A percentile compares a stretch with the other conserved stretches of the same genome.
These are phyloP conservation scores for Nakaseomyces nivariensis DNA, from an alignment of 1,139 yeast genomes.

Conservation along the genomic window DNA sequence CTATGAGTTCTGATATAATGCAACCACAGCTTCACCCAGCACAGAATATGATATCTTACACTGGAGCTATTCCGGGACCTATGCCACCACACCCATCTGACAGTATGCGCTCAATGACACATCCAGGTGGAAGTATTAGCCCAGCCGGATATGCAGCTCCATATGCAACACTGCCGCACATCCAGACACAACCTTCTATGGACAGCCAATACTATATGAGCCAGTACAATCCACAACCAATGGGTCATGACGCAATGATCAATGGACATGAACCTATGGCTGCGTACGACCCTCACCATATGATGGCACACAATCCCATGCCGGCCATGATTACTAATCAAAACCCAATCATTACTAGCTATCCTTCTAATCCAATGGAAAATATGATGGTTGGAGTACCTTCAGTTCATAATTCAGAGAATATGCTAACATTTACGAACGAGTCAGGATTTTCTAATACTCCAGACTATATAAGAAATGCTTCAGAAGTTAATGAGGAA, in stretches of 20 bases:
- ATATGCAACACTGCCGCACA: constrained; percentile 1
- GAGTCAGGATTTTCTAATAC: constrained; percentile 12
- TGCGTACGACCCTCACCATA: not conserved
- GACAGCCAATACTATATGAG: not conserved
- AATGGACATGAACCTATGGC: not conserved
- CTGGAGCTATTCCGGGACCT: not conserved
- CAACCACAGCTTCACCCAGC: not conserved
- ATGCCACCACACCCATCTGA: not conserved
- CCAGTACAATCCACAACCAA: constrained; percentile 1
- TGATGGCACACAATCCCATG: not conserved
- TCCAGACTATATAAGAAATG: constrained; percentile 13
- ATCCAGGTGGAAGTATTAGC: not conserved
- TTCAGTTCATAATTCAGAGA: not conserved
- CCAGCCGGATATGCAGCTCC: not conserved
- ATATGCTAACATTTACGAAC: constrained; percentile 9
- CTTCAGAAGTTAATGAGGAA: constrained; percentile 13
- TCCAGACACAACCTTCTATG: not conserved
- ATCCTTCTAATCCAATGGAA: not conserved
- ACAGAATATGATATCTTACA: not conserved
- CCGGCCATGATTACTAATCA: not conserved
- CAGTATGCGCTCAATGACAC: not conserved
- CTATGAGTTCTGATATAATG: not conserved
- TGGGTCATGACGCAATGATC: not conserved
- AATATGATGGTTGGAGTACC: not conserved
- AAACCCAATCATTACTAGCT: not conserved